Percentiles rank a stretch among this genome's conserved stretches.
Evolutionary conservation across 2,329 filamentous ascomycete species (phyloP).

Genomic region (Arthrobotrys musiformis): DNA sequence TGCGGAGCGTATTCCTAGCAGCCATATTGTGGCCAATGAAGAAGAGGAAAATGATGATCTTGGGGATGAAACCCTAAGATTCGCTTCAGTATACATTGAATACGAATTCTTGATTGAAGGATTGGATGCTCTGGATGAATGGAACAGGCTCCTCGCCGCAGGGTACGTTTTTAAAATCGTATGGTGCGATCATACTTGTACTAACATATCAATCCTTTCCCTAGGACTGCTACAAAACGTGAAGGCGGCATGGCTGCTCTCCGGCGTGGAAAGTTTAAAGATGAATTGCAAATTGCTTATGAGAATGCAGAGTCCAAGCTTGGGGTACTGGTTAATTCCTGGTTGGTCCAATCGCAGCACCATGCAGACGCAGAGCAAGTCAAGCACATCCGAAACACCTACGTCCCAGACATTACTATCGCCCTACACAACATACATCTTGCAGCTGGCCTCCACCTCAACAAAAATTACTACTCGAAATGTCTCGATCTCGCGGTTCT

Average conservation of each 20-base stretch:
- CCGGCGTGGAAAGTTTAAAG: conserved; percentile 50
- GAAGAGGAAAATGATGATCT: conserved; percentile 59
- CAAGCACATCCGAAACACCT: conserved; percentile 75
- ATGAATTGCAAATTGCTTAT: conserved; percentile 53
- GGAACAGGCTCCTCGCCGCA: conserved; percentile 53
- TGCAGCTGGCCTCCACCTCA: conserved; percentile 78
- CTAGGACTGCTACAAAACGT: conserved; percentile 40
- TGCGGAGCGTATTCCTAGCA: conserved; percentile 67
- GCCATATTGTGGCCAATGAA: conserved; percentile 64
- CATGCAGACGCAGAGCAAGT: conserved; percentile 71
- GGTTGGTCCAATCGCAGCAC: conserved; percentile 62
- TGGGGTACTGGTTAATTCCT: conserved; percentile 56
- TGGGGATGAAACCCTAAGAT: conserved; percentile 45
- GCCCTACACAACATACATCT: conserved; percentile 85
- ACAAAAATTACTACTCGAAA: conserved; percentile 79
- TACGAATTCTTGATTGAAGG: conserved; percentile 58
- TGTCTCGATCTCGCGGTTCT: conserved; percentile 85
- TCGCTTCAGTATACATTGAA: conserved; percentile 57
- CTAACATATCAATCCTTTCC: conserved; percentile 18
- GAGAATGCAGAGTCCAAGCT: conserved; percentile 54
- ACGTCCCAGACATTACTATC: conserved; percentile 85
- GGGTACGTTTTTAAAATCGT: conserved; percentile 11
- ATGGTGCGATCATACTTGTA: neutral
- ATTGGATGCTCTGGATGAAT: conserved; percentile 58
- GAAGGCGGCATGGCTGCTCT: conserved; percentile 38